These are phyloP conservation scores for Clitoria ternatea DNA, from an alignment of 306 rosid species.

Conservation along the genomic window DNA sequence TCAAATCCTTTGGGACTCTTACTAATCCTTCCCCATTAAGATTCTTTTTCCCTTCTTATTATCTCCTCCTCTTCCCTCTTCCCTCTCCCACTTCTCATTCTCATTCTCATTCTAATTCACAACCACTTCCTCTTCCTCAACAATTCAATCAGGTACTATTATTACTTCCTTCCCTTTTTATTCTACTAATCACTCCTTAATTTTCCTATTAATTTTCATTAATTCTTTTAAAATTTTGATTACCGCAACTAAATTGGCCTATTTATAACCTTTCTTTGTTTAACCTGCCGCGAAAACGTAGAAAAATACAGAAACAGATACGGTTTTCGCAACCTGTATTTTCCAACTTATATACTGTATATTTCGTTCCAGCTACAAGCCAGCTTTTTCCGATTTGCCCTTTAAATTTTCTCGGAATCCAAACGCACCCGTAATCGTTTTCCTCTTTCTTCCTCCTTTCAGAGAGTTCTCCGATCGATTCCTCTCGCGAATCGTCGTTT, in stretches of 20 bases:
- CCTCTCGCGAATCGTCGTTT: not conserved
- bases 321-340: constrained; percentile 20
- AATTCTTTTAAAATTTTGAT: not conserved
- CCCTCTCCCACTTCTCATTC: not conserved
- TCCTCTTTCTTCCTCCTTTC: not conserved
- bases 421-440: not conserved
- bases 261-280: constrained; percentile 22
- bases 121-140: not conserved
- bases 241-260: not conserved
- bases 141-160: constrained; percentile 29
- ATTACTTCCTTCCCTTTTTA: not conserved
- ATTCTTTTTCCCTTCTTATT: constrained; percentile 29
- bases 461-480: not conserved
- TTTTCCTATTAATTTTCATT: not conserved
- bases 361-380: not conserved
- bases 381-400: not conserved
- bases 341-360: not conserved
- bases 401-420: constrained; percentile 11
- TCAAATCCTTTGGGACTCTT: constrained; percentile 13
- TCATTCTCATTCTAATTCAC: not conserved
- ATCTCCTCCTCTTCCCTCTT: not conserved
- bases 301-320: not conserved
- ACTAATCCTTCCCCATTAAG: constrained; percentile 38
- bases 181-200: not conserved
- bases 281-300: constrained; percentile 1